Evolutionary conservation across 441 rosid genomes (phyloP), one percentile per base, ranked within the genome.

Genomic region (Euphorbia corollata): DNA sequence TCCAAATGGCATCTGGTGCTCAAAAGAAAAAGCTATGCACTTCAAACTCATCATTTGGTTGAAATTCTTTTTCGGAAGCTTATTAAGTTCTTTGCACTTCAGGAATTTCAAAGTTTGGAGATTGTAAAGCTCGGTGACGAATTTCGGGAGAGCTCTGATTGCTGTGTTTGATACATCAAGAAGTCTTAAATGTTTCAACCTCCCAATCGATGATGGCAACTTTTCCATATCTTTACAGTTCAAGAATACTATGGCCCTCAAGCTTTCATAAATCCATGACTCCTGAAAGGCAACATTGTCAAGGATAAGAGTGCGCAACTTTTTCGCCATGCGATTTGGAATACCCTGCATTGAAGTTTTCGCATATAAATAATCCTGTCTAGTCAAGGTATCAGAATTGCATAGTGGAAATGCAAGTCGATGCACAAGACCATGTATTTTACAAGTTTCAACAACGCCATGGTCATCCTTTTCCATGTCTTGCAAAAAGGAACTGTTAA

Each of bases 121-220:
- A 27, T 76, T 67, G 63, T 76, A 61, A 12, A 77, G 76, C 41
- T 53, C 64, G 47, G 32, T 27, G 48, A 81, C 55, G 41, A 73
- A 71, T 16, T 63, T 27, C 0, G 81, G 81, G 22, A 75, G 61
- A 12, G 0, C 34, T 22, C 23, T 23, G 6, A 80, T 47, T 0
- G 43, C 2, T 45, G 50, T 10, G 1, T 45, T 13, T 45, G 50
- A 45, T 11, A 45, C n/a, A 45, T 45, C 50, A 45, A 45, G 50
- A 45, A 3, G 9, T 45, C 50, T 45, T 13, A 45, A 45, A 45
- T 45, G 50, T 45, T 10, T 45, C 50, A 45, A 1, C n/a, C 4
- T 13, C 15, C 50, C 50, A 45, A 12, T 45, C 9, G 50, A 45
- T 11, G 15, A 45, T 45, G 50, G 50, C 50, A 45, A 45, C 50